A percentile compares a stretch with the other conserved stretches of the same genome.
Conservation (phyloP, 176 grass and related monocot species). For the Thalia dealbata region DNA sequence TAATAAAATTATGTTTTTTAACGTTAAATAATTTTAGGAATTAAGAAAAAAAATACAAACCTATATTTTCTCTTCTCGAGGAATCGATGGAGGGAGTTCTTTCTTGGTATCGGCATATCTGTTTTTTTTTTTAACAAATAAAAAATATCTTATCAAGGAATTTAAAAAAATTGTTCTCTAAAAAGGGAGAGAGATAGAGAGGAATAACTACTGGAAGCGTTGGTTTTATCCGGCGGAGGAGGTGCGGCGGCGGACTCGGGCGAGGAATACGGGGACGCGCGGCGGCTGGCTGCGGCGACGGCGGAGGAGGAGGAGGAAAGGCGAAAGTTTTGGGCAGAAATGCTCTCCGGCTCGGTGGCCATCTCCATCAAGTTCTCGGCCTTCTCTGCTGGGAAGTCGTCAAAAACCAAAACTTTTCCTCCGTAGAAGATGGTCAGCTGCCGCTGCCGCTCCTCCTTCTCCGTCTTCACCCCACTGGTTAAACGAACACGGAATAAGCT, state of each 20-base stretch:
- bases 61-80: conserved; percentile 12
- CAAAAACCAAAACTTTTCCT: conserved; percentile 1
- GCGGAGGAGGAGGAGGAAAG: background rate
- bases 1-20: too few species aligned
- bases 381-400: conserved; percentile 1
- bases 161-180: too few species aligned
- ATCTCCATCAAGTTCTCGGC: conserved; percentile 7
- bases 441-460: background rate
- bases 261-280: too few species aligned
- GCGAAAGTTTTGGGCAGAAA: background rate
- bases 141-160: too few species aligned
- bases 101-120: conserved; percentile 12
- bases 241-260: too few species aligned
- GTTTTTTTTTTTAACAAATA: background rate
- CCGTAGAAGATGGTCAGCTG: conserved; percentile 4
- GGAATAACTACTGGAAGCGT: background rate
- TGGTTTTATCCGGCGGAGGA: background rate
- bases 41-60: background rate
- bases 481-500: too few species aligned
- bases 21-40: too few species aligned
- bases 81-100: conserved; percentile 13
- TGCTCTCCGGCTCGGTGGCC: background rate
- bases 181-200: background rate
- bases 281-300: background rate
- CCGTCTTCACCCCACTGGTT: too few species aligned